Percentiles rank a stretch among this genome's conserved stretches.
Conservation (phyloP, 2,329 filamentous ascomycete genomes). For the Madurella mycetomatis region DNA sequence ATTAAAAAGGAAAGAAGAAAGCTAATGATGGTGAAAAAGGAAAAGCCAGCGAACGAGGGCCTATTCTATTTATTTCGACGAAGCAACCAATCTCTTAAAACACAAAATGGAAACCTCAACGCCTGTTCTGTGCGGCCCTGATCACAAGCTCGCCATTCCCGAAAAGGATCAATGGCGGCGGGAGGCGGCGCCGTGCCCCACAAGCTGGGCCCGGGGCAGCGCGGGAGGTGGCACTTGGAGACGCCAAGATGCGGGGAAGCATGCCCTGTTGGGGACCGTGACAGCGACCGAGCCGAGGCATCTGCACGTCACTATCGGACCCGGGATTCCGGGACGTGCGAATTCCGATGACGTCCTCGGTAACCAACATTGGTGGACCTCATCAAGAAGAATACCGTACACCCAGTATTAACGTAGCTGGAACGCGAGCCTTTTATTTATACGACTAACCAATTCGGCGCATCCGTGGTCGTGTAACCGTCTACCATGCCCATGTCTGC, state of each 20-base stretch:
- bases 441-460: neutral
- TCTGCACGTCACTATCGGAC: neutral
- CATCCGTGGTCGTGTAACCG: conserved; percentile 3
- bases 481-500: neutral
- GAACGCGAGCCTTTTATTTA: neutral
- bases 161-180: too few relatives aligned
- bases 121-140: too few relatives aligned
- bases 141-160: too few relatives aligned
- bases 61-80: too few relatives aligned
- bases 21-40: too few relatives aligned
- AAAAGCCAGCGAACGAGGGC: too few relatives aligned
- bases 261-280: neutral
- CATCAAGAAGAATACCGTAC: neutral
- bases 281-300: conserved; percentile 16
- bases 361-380: neutral
- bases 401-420: too few relatives aligned
- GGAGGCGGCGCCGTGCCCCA: neutral
- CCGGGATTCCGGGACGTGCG: neutral
- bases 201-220: neutral
- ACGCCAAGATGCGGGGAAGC: conserved; percentile 19
- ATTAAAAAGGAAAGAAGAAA: too few relatives aligned
- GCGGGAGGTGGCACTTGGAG: neutral
- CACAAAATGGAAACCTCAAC: too few relatives aligned
- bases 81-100: neutral
- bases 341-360: neutral